Conservation (phyloP, 129 eudicot species). For the Smallanthus sonchifolius region DNA sequence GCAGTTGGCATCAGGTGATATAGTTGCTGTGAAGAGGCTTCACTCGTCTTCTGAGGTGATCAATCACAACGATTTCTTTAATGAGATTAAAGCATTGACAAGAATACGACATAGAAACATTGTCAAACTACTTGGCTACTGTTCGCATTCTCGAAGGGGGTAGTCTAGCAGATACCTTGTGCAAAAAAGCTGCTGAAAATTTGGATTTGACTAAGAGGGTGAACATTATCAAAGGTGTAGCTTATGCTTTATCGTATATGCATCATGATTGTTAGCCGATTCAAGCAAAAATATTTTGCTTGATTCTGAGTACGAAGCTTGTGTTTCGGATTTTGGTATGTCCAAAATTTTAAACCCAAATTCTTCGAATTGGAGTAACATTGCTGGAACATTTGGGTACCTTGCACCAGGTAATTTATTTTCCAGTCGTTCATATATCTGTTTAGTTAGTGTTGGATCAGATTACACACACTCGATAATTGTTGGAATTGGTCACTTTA, state of each 20-base stretch:
- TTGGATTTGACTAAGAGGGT: conserved; percentile 28
- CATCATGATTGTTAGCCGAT: conserved; percentile 40
- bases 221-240: conserved; percentile 29
- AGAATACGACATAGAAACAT: conserved; percentile 23
- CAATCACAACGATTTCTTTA: background rate
- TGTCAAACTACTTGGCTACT: conserved; percentile 26
- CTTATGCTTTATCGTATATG: conserved; percentile 37
- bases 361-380: conserved; percentile 27
- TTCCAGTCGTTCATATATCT: background rate
- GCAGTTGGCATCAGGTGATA: conserved; percentile 7
- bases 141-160: conserved; percentile 24
- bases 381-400: conserved; percentile 34
- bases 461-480: too few relatives aligned
- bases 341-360: conserved; percentile 16
- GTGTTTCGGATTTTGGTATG: conserved; percentile 32
- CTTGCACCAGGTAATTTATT: conserved; percentile 31
- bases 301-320: conserved; percentile 22
- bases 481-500: too few relatives aligned
- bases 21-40: conserved; percentile 17
- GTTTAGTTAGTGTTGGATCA: too few relatives aligned
- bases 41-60: background rate
- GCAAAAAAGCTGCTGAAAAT: background rate
- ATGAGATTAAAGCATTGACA: conserved; percentile 14
- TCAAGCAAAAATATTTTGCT: conserved; percentile 37
- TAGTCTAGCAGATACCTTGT: conserved; percentile 4